These are phyloP conservation scores for Saccharomycopsis babjevae DNA, from an alignment of 805 yeast genomes.

Conservation along the genomic window DNA sequence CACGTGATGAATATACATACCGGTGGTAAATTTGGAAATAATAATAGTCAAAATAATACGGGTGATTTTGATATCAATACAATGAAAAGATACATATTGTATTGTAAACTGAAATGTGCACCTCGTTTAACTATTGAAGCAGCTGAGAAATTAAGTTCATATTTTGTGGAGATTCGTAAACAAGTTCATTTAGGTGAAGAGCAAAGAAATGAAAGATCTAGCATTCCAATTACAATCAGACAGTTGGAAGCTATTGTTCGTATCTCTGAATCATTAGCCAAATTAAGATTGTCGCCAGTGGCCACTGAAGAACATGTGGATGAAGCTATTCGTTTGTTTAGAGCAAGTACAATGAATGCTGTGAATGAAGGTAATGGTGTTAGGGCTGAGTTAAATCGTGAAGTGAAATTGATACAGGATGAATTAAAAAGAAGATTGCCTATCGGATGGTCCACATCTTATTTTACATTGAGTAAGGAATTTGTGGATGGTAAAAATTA, in stretches of 20 bases:
- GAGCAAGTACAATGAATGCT: slow-evolving; percentile 97
- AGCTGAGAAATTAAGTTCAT: slow-evolving; percentile 79
- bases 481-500: slow-evolving; percentile 59
- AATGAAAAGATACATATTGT: slow-evolving; percentile 87
- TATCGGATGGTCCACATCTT: slow-evolving; percentile 91
- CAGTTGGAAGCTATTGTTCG: slow-evolving; percentile 96
- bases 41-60: slow-evolving; percentile 31
- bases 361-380: slow-evolving; percentile 55
- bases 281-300: slow-evolving; percentile 68
- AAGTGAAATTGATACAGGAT: slow-evolving; percentile 69
- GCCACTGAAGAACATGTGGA: slow-evolving; percentile 87
- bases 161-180: slow-evolving; percentile 83
- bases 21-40: slow-evolving; percentile 39
- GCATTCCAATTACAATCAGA: slow-evolving; percentile 95
- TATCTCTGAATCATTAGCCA: slow-evolving; percentile 89
- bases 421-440: slow-evolving; percentile 87
- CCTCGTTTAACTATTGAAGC: slow-evolving; percentile 87
- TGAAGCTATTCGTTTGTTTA: slow-evolving; percentile 88
- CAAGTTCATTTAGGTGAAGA: slow-evolving; percentile 73
- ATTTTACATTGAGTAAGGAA: slow-evolving; percentile 72
- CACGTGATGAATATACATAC: slow-evolving; percentile 95
- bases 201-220: slow-evolving; percentile 76
- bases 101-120: slow-evolving; percentile 83
- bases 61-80: slow-evolving; percentile 79
- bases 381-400: slow-evolving; percentile 49